These are phyloP conservation scores for Penicillium mononematosum DNA, from an alignment of 495 filamentous ascomycete genomes.

Conservation along the genomic window DNA sequence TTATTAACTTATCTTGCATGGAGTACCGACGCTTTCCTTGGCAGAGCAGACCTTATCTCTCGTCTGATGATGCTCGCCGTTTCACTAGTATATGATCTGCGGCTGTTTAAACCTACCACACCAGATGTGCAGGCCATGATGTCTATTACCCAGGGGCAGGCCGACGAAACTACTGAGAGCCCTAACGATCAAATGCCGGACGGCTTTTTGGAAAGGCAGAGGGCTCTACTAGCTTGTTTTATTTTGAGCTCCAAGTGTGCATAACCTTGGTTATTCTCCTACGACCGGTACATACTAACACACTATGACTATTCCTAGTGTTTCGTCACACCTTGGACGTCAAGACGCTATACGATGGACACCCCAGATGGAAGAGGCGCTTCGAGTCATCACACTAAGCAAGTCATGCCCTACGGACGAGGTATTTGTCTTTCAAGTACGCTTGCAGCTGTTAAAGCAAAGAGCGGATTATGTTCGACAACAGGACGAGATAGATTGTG, in stretches of 20 bases:
- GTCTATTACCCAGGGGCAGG: constrained; percentile 26
- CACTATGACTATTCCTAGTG: constrained; percentile 16
- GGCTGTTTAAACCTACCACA: constrained; percentile 26
- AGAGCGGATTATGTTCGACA: constrained; percentile 24
- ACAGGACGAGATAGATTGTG: constrained; percentile 24
- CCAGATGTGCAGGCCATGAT: constrained; percentile 26
- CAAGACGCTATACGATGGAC: constrained; percentile 31
- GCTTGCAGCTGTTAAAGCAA: constrained; percentile 29
- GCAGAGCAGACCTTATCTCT: constrained; percentile 27
- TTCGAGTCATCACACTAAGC: constrained; percentile 20
- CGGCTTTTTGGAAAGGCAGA: constrained; percentile 27
- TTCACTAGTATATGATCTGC: constrained; percentile 29
- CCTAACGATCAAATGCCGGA: constrained; percentile 13
- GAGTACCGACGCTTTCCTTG: constrained; percentile 36
- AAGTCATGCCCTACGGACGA: constrained; percentile 21
- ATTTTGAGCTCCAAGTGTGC: constrained; percentile 33
- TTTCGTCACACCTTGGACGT: constrained; percentile 30
- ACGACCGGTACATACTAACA: constrained; percentile 5
- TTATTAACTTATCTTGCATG: constrained; percentile 32
- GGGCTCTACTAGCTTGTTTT: constrained; percentile 32
- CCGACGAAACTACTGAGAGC: constrained; percentile 11
- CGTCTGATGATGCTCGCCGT: constrained; percentile 34
- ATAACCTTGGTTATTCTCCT: neutral
- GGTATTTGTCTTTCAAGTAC: constrained; percentile 29
- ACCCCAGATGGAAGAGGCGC: constrained; percentile 31